A percentile compares a stretch with the other conserved stretches of the same genome.
These are phyloP conservation scores for Rhodotorula sp. DNA, from an alignment of 1,284 basidiomycete genomes.

Conservation along the genomic window DNA sequence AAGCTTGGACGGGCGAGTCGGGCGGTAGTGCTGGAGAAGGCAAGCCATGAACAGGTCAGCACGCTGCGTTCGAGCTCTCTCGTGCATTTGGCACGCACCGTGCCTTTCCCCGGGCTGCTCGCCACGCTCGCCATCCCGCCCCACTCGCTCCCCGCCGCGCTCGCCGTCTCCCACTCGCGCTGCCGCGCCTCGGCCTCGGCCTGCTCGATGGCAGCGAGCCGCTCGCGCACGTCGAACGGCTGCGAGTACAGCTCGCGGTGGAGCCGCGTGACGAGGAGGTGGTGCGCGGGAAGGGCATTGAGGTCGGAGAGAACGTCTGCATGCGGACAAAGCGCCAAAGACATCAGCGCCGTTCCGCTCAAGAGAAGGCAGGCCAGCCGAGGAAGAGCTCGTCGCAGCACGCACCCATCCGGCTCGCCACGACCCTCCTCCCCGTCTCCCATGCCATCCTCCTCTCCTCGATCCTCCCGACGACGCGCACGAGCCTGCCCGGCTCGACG, in stretches of 20 bases:
- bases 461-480: conserved; percentile 11
- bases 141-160: conserved; percentile 1
- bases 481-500: not conserved
- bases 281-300: conserved; percentile 4
- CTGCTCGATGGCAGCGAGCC: conserved; percentile 13
- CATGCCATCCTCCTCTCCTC: conserved; percentile 1
- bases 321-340: no score
- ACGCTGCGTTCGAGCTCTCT: not conserved
- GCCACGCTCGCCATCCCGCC: not conserved
- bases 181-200: conserved; percentile 5
- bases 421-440: conserved; percentile 3
- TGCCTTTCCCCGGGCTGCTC: not conserved
- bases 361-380: no score
- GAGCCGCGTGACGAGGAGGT: conserved; percentile 3
- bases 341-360: not conserved
- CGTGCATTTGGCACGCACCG: not conserved
- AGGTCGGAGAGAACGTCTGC: conserved; percentile 11
- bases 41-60: not conserved
- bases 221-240: conserved; percentile 11
- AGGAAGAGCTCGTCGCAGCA: not conserved
- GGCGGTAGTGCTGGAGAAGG: not conserved
- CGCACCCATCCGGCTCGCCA: conserved; percentile 21
- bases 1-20: conserved; percentile 19
- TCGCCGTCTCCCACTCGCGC: not conserved
- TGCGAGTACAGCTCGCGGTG: conserved; percentile 17